Evolutionary conservation across 441 rosid species (phyloP), one percentile per base, ranked within the genome.

Genomic region (Euphorbia celastroides): DNA sequence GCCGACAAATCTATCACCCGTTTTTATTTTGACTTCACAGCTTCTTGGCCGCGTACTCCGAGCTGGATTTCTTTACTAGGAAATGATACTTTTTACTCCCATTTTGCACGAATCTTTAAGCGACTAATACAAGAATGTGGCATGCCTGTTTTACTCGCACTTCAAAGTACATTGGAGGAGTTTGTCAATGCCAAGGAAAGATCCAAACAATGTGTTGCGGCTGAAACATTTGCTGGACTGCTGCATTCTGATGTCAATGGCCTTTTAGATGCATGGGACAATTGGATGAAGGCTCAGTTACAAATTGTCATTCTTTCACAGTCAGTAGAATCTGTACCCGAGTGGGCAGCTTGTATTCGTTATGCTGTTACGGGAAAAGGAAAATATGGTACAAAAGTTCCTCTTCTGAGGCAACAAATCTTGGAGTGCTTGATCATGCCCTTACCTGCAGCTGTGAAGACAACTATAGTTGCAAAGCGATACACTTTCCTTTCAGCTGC

Each of bases 301-400:
- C 93, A 88, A 89, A 85, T 74, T 68, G 83, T 95, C 60, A 80
- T 90, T 78, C 96, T 87, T 73, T 82, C 96, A 31, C 97, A 88
- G 66, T 87, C 98, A 9, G 92, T 95, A 64, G 99, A 90, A 81
- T 95, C 99, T 65, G 85, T 85, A 69, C 98, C 98, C 48, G 98
- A 95, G 80, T 95, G 99, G 99, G 95, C 95, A 70, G 87, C 97
- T 70, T 95, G 99, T 70, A 81, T 95, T 80, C 97, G 99, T 70
- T 95, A 95, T 76, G 96, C 99, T 63, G 99, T 92, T 75, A 95
- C 98, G 2, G 99, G 99, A 72, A 95, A 95, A 81, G 98, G 99
- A 65, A 95, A 90, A 80, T 74, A 78, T 71, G 99, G 99, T 72
- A 85, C 90, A 22, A 79, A 74, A 71, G 81, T 82, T 78, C 98